phyloP scores from a whole-genome alignment of 2,329 filamentous ascomycete genomes.

The Nothophaeocryptopus gaeumannii region DNA sequence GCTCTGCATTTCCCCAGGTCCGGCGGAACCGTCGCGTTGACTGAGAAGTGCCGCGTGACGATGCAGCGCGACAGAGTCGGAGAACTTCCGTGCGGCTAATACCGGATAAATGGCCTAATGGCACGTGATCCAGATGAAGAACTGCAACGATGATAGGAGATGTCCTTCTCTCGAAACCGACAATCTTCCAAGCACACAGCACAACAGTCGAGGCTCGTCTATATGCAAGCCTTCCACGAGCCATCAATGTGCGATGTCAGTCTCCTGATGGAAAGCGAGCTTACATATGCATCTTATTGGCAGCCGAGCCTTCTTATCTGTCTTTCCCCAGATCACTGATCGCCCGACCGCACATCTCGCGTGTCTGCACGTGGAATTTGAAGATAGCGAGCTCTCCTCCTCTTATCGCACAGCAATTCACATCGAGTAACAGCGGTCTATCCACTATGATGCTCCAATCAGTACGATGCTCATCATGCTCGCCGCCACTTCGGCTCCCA shows the following conservation, averaged over 20 bases:
- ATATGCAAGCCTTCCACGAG: background rate
- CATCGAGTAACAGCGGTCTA: background rate
- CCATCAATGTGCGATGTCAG: too few species aligned
- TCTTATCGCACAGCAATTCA: constrained; percentile 5
- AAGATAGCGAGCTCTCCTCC: background rate
- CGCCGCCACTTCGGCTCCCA: background rate
- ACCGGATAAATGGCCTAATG: too few species aligned
- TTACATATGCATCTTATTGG: too few species aligned
- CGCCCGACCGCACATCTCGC: background rate
- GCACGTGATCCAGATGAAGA: too few species aligned
- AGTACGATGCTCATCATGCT: background rate
- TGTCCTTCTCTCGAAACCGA: too few species aligned
- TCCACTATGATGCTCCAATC: background rate
- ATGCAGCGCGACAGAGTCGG: background rate
- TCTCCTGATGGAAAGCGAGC: too few species aligned
- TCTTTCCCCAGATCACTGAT: too few species aligned
- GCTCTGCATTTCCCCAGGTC: background rate
- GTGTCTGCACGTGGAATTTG: background rate
- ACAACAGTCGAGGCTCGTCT: background rate
- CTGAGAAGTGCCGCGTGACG: constrained; percentile 5
- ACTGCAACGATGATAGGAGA: too few species aligned
- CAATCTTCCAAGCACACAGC: too few species aligned
- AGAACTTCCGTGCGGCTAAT: too few species aligned
- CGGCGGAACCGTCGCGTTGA: background rate
- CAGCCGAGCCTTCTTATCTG: too few species aligned